These are phyloP conservation scores for Colletotrichum graminicola DNA, from an alignment of 2,329 filamentous ascomycete genomes.

Conservation along the genomic window DNA sequence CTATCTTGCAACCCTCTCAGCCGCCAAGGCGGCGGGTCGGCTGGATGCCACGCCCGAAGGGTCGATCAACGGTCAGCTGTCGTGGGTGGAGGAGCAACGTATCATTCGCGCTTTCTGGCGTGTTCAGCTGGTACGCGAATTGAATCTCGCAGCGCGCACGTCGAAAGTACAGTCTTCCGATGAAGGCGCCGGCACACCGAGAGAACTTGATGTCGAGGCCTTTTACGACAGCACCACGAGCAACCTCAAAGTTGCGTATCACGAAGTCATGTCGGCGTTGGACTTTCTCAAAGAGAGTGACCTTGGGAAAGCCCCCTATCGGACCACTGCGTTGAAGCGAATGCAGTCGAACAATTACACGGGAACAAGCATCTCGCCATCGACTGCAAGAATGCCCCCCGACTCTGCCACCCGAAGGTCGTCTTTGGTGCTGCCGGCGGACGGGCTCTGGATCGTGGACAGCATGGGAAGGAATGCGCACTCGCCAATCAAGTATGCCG, in stretches of 20 bases:
- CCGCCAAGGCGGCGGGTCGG: background rate
- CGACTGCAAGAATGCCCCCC: background rate
- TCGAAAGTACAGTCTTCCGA: background rate
- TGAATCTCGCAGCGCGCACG: slow-evolving; percentile 4
- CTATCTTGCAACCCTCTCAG: background rate
- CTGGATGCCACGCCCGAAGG: background rate
- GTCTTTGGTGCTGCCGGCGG: slow-evolving; percentile 10
- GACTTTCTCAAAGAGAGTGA: background rate
- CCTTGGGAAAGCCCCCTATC: too few relatives aligned
- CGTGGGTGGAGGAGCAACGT: slow-evolving; percentile 35
- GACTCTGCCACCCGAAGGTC: slow-evolving; percentile 3
- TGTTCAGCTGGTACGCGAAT: slow-evolving; percentile 25
- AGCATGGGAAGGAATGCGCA: slow-evolving; percentile 32
- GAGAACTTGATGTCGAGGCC: background rate
- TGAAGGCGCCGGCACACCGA: accelerated
- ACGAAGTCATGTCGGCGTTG: slow-evolving; percentile 33
- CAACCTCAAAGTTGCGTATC: slow-evolving; percentile 30
- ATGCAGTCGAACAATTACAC: background rate
- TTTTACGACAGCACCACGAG: slow-evolving; percentile 34
- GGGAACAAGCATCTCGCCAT: background rate
- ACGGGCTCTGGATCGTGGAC: slow-evolving; percentile 37
- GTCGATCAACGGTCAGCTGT: background rate
- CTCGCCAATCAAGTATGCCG: slow-evolving; percentile 36
- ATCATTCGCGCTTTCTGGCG: slow-evolving; percentile 32
- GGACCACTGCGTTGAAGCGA: background rate